A percentile compares a stretch with the other conserved stretches of the same genome.
Conservation (phyloP, 352 stramenopile species). For the Phytophthora ohioensis region DNA sequence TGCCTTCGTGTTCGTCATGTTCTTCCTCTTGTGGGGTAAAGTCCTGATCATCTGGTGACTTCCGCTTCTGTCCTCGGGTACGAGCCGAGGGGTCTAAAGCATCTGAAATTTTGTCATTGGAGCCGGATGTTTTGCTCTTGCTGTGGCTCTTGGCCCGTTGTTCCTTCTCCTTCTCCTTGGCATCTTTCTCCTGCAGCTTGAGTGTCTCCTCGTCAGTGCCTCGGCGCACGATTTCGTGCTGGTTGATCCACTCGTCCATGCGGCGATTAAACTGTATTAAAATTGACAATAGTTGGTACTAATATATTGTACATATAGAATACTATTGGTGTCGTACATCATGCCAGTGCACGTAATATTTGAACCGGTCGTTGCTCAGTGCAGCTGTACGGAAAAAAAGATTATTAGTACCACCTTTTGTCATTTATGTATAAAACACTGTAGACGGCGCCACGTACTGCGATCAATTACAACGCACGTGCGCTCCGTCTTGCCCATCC, state of each 20-base stretch:
- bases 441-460: slow-evolving; percentile 47
- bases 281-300: slow-evolving; percentile 13
- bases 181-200: slow-evolving; percentile 78
- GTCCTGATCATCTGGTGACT: slow-evolving; percentile 70
- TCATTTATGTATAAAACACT: not conserved
- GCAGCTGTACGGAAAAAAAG: slow-evolving; percentile 40
- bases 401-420: slow-evolving; percentile 31
- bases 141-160: slow-evolving; percentile 61
- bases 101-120: slow-evolving; percentile 17
- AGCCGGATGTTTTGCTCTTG: slow-evolving; percentile 31
- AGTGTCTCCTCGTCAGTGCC: slow-evolving; percentile 81
- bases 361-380: slow-evolving; percentile 71
- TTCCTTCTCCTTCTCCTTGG: slow-evolving; percentile 76
- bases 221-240: slow-evolving; percentile 78
- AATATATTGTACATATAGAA: not conserved
- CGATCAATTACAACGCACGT: slow-evolving; percentile 85
- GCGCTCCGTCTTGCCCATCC: slow-evolving; percentile 84
- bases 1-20: slow-evolving; percentile 98
- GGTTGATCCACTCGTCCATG: slow-evolving; percentile 92
- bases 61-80: slow-evolving; percentile 81
- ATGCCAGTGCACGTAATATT: slow-evolving; percentile 90
- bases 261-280: slow-evolving; percentile 79
- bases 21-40: slow-evolving; percentile 90
- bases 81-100: slow-evolving; percentile 45
- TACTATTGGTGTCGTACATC: slow-evolving; percentile 48